Evolutionary conservation across 2,329 filamentous ascomycete genomes (phyloP), one percentile per base, ranked within the genome.

Genomic region (Lachnellula arida): DNA sequence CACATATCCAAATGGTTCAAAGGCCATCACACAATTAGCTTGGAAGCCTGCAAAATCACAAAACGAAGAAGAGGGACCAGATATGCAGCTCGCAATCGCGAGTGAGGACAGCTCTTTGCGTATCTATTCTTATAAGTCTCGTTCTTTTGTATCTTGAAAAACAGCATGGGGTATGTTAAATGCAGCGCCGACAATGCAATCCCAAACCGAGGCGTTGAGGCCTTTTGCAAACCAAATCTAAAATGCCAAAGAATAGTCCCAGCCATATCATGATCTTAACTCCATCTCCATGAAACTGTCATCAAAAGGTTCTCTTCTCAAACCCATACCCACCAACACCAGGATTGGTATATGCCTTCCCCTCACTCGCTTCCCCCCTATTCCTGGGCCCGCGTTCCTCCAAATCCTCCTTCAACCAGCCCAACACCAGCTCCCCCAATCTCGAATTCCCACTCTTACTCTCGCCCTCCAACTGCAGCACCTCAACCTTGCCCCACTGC

Each of bases 351-450:
- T 87, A 80, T 5, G 77, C 75, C 58, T 74, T 78, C 0, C 70
- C 76, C 65, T 80, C 73, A 28, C 64, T 71, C 6, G 60, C 63
- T 11, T 68, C 67, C 2, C 68, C 60, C 25, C 55, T 58, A 55
- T 69, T 88, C 48, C 93, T 78, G 3, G 92, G 92, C 0, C 93
- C 93, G 62, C 93, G 78, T 63, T 88, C 86, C 64, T 79, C 76
- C 60, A 97, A 73, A 73, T 97, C 93, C 59, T 88, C 82, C 69
- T 84, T 84, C 71, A 99, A 76, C 94, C 94, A 99, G 53, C 80
- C 79, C 63, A 99, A 76, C 32, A 97, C 94, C 60, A 99, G 74
- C 74, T 96, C 88, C 9, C 93, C 92, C 7, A 97, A 78, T 54
- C 84, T 82, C 66, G 88, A 94, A 72, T 97, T 96, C 37, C 91